Evolutionary conservation across 176 grass and related monocot genomes (phyloP), one percentile per base, ranked within the genome.

Genomic region (Musa troglodytarum): DNA sequence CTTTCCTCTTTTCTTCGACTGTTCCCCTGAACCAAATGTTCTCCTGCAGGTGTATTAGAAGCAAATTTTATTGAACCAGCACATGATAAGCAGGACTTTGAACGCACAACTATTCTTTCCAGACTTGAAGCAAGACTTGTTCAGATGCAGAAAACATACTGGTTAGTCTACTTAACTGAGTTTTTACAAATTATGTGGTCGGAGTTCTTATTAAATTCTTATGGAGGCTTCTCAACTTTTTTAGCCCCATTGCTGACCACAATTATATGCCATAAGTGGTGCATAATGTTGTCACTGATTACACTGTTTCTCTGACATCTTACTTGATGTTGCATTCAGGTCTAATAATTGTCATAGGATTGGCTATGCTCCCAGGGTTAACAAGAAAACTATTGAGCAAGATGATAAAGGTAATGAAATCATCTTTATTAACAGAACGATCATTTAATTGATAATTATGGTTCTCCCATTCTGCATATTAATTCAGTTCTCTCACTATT

Each of bases 81-180:
- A 75, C 95, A 98, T 86, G 95, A 98, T 92, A 98, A 98, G 85
- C 95, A 93, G 65, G 95, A 91, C 70, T 98, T 98, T 50, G 95
- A 99, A 74, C 88, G 90, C 29, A 99, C 95, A 63, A 99, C 90
- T 74, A 92, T 99, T 86, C 88, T 98, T 68, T 63, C 81, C 63
- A 91, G 95, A 87, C 91, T 99, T 59, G 95, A 94, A 76, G 2
- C 78, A 78, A 88, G 86, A 71, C 80, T 99, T 72, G 28, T 91
- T 83, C 90, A 89, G 77, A 94, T 99, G 91, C 95, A 99, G 69
- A 99, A 94, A 79, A 76, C 87, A 73, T 99, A 99, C 73, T 99
- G 95, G 95, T 94, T 76, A 2, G 77, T 89, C 24, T 10, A 15
- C 9, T 19, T 28, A 29, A 11, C 24, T 10, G 13, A 53, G 19